These are phyloP conservation scores for Phalaenopsis equestris DNA, from an alignment of 106 monocot species.

Conservation along the genomic window DNA sequence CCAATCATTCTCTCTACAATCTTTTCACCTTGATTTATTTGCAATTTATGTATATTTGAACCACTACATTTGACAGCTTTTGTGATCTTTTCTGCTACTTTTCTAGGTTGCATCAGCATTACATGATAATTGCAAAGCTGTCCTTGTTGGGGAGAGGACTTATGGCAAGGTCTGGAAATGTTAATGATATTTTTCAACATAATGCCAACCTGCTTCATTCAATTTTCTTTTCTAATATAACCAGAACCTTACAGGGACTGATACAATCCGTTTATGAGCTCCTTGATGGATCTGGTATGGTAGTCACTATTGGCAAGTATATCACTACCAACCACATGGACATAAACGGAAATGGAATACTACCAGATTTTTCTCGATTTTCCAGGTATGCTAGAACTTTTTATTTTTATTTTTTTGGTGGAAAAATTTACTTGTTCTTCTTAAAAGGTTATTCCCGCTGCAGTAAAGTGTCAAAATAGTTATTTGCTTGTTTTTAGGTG, in stretches of 20 bases:
- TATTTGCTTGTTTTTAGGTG: too few relatives aligned
- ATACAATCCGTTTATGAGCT: slow-evolving; percentile 98
- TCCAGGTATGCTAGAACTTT: slow-evolving; percentile 47
- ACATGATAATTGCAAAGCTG: slow-evolving; percentile 92
- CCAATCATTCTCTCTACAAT: not conserved
- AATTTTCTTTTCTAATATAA: not conserved
- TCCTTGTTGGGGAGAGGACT: slow-evolving; percentile 81
- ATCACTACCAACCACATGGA: slow-evolving; percentile 69
- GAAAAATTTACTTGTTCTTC: not conserved
- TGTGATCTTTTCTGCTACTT: not conserved
- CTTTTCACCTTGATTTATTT: not conserved
- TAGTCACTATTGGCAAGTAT: slow-evolving; percentile 94
- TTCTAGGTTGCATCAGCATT: slow-evolving; percentile 89
- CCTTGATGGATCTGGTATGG: slow-evolving; percentile 91
- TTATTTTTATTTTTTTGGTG: not conserved
- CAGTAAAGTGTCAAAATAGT: too few relatives aligned
- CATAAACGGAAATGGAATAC: slow-evolving; percentile 90
- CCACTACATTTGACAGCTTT: too few relatives aligned
- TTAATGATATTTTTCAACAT: not conserved
- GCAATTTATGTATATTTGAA: not conserved
- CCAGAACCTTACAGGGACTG: slow-evolving; percentile 45
- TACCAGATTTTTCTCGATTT: slow-evolving; percentile 70
- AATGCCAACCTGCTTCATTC: not conserved
- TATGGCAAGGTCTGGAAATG: slow-evolving; percentile 67
- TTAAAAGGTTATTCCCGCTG: not conserved